Conservation (phyloP, 805 yeast genomes). For the Saturnispora galanensis region DNA sequence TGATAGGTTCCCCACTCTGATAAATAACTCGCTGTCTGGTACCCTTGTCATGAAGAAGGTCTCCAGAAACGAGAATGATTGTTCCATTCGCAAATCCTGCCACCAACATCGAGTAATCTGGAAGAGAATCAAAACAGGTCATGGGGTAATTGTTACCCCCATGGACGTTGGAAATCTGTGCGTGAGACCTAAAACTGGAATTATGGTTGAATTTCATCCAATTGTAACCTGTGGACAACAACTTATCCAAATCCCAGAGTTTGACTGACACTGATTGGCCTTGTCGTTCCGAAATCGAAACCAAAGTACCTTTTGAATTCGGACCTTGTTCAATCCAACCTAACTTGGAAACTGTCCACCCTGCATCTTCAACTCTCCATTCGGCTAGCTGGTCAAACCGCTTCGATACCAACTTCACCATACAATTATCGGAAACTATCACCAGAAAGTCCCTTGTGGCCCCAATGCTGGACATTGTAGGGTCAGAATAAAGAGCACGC, state of each 20-base stretch:
- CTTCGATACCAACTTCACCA: constrained; percentile 46
- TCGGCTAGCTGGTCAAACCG: constrained; percentile 36
- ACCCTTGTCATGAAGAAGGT: constrained; percentile 78
- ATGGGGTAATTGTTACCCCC: constrained; percentile 74
- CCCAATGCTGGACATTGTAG: constrained; percentile 54
- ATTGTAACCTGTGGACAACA: constrained; percentile 23
- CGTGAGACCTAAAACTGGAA: constrained; percentile 45
- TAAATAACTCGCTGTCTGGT: constrained; percentile 76
- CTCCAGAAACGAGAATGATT: constrained; percentile 78
- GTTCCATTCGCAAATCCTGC: constrained; percentile 80
- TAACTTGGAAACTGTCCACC: constrained; percentile 53
- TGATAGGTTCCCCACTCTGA: constrained; percentile 69
- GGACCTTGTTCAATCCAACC: constrained; percentile 24
- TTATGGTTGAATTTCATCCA: constrained; percentile 25
- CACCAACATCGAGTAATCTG: constrained; percentile 53
- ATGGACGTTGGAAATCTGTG: constrained; percentile 41
- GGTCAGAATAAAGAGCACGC: constrained; percentile 69
- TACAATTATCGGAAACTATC: constrained; percentile 45
- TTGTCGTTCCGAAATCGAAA: constrained; percentile 66
- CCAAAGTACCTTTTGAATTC: constrained; percentile 25
- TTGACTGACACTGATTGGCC: constrained; percentile 61
- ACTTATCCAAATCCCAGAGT: constrained; percentile 60
- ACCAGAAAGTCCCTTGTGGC: constrained; percentile 48
- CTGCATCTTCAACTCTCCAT: constrained; percentile 58
- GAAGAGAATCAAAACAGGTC: constrained; percentile 48